Conservation (phyloP, 352 stramenopile genomes). For the Phytophthora tentaculata region DNA sequence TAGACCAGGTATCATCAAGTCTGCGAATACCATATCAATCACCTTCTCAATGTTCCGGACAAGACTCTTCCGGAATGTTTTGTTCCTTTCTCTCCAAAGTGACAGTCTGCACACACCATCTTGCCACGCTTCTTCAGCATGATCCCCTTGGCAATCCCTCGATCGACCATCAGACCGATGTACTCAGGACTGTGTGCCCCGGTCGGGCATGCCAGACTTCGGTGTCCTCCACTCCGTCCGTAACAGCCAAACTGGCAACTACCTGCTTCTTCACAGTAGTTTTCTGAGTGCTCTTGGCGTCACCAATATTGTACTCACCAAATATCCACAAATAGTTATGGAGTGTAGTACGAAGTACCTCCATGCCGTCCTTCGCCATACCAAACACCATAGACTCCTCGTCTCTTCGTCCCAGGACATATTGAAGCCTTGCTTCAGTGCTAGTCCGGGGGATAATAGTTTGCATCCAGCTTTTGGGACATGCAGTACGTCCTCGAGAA, state of each 20-base stretch:
- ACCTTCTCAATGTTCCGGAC: conserved; percentile 2
- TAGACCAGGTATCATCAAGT: conserved; percentile 17
- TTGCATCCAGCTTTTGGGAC: conserved; percentile 22
- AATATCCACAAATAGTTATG: conserved; percentile 18
- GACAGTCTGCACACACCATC: conserved; percentile 18
- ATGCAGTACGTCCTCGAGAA: conserved; percentile 15
- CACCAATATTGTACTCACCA: conserved; percentile 10
- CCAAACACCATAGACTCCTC: conserved; percentile 13
- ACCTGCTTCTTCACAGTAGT: neutral
- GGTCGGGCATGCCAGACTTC: conserved; percentile 8
- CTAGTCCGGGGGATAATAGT: conserved; percentile 17
- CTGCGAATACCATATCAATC: conserved; percentile 20
- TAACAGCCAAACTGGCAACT: neutral
- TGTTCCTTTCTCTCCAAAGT: conserved; percentile 20
- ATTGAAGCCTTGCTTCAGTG: conserved; percentile 18
- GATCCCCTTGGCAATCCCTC: conserved; percentile 20
- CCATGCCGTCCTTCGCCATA: conserved; percentile 9
- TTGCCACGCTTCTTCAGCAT: conserved; percentile 13
- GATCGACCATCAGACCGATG: conserved; percentile 21
- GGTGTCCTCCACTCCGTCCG: neutral
- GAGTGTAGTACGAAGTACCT: conserved; percentile 10
- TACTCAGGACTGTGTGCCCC: conserved; percentile 13
- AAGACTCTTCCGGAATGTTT: conserved; percentile 17
- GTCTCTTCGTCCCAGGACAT: conserved; percentile 19
- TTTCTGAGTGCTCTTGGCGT: neutral